Evolutionary conservation across 2,329 filamentous ascomycete species (phyloP), one percentile per base, ranked within the genome.

Genomic region (Orbilia oligospora): DNA sequence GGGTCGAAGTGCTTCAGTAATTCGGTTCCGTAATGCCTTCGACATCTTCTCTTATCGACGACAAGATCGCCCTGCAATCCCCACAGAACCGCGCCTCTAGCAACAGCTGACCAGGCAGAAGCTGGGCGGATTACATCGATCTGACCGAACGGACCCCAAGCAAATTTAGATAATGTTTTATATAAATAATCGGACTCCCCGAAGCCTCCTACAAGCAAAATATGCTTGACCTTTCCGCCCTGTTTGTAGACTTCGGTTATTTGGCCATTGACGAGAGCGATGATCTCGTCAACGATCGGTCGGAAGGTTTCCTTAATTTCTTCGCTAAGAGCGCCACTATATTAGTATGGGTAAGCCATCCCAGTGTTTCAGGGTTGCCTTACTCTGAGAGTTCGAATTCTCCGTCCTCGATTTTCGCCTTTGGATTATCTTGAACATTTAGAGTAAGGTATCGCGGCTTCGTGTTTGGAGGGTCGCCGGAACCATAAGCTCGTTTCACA

Each of bases 1-100:
- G 76, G 76, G 33, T 79, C 76, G 41, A 79, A 79, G 48, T 79
- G 76, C 36, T 79, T 79, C 6, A 79, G 58, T 8, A 79, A 69
- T 16, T 79, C 76, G 9, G 76, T 79, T 65, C 76, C 76, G 16
- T 79, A 79, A 49, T 79, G 76, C 20, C 76, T 69, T 24, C 76
- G 63, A 38, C 76, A 79, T 70, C 70, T 67, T 49, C 76, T 68
- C 46, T 72, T 79, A 18, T 79, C 76, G 9, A 79, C 76, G 1
- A 79, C 69, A 10, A 79, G 49, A 46, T 79, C 76, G 12, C 76
- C 76, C 51, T 79, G 69, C 48, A 79, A 38, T 33, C 76, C 76
- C 76, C 76, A 79, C 16, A 79, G 48, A 38, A 79, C 76, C 5
- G 76, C 76, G 27, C 76, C 76, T 30, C 76, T 70, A 18, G 76